Evolutionary conservation across 164 flowering plant genomes (phyloP).

Genomic region (Aristolochia fimbriata): DNA sequence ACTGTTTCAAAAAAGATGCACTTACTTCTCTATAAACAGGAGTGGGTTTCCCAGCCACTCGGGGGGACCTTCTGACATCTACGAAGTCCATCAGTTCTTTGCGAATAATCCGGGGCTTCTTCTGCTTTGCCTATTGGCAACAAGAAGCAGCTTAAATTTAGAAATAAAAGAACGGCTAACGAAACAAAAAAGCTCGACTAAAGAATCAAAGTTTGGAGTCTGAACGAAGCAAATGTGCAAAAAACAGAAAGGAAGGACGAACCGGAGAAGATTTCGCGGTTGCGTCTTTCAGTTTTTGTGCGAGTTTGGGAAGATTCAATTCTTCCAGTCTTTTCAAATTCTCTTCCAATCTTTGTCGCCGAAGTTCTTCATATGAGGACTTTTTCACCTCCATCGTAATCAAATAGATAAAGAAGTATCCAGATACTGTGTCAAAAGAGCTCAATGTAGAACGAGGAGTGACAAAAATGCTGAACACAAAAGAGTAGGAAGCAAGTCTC

Average conservation of each 20-base stretch:
- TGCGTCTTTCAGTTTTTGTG: conserved; percentile 23
- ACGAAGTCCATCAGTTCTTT: conserved; percentile 9
- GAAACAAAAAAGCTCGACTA: not conserved
- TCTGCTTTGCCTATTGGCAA: conserved; percentile 24
- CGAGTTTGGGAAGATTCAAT: conserved; percentile 35
- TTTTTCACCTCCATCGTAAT: not conserved
- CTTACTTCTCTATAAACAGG: conserved; percentile 36
- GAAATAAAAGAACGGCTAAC: not conserved
- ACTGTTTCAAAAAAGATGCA: conserved; percentile 3
- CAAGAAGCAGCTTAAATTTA: not conserved
- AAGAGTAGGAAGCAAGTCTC: too few species aligned
- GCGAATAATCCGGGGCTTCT: conserved; percentile 17
- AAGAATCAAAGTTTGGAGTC: not conserved
- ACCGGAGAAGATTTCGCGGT: conserved; percentile 26
- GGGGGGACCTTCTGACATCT: conserved; percentile 40
- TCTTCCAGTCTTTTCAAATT: conserved; percentile 58
- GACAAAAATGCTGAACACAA: too few species aligned
- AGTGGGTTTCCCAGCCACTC: conserved; percentile 31
- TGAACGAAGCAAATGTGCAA: not conserved
- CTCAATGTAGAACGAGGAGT: too few species aligned
- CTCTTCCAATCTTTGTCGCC: conserved; percentile 39
- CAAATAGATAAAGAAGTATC: not conserved
- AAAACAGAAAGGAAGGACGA: conserved; percentile 3
- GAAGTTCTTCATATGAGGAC: conserved; percentile 33
- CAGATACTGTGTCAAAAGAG: too few species aligned